Base-by-base conservation (phyloP, 2,329 filamentous ascomycete species). In the Microcyclospora pomicola region DNA sequence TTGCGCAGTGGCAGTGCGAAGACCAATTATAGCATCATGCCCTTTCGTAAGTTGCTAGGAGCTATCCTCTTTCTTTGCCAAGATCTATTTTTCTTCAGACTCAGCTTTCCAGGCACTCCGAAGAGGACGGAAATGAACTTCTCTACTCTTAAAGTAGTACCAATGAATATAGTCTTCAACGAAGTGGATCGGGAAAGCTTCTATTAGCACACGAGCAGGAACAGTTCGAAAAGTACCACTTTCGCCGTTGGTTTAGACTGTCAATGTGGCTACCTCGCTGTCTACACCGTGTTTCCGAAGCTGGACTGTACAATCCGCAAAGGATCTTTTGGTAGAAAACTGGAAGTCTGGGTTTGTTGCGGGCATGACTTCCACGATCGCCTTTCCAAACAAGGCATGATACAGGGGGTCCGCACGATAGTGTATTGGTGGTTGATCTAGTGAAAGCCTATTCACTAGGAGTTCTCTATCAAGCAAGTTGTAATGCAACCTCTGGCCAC, bases 91-190 rank as follows among this genome's bases (percentile, higher is more conserved):
- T 0, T 13, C 28, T 0, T 29, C 9, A 6, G 40, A 41, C 2
- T 15, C 5, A 6, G 19, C 10, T 15, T 42, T 39, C 54, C 54
- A 55, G 1, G 46, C 42, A 6, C 46, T 35, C 1, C 41, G 15
- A 7, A 30, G 37, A 2, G 50, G 49, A 9, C 75, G 61, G 15
- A 78, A 67, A 33, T 80, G 69, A 0, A 82, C 35, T 1, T 56
- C 36, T 2, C 60, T 58, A 1, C 55, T 57, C 2, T 42, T 34
- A 0, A 76, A 10, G 31, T 80, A 60, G 3, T 80, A 56, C 74
- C 75, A 81, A 43, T 82, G 76, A 0, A 70, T 59, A 35, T 71
- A 78, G 6, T 65, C 55, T 0, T 69, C 52, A 0, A 76, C 43
- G 0, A 82, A 57, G 0, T 61, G 50, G 0, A 45, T 45, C 0